These are phyloP conservation scores for Penicillium glabrum DNA, from an alignment of 2,329 filamentous ascomycete species.

Conservation along the genomic window DNA sequence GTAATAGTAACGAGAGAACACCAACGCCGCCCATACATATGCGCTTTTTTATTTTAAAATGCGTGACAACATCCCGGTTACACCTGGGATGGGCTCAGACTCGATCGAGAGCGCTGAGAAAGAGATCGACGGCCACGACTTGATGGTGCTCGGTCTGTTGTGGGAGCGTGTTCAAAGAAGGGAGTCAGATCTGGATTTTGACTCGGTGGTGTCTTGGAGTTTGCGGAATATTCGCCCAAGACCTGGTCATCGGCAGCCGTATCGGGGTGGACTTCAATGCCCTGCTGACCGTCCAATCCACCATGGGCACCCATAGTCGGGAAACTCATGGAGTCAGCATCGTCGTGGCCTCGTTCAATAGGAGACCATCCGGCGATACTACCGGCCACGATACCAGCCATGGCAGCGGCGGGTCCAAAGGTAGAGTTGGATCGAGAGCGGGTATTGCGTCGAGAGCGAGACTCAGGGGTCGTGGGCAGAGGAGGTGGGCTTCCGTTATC, in stretches of 20 bases:
- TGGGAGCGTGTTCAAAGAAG: slow-evolving; percentile 44
- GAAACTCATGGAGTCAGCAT: slow-evolving; percentile 41
- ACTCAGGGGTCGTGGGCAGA: slow-evolving; percentile 56
- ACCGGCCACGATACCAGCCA: slow-evolving; percentile 66
- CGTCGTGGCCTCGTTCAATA: slow-evolving; percentile 49
- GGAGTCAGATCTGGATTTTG: slow-evolving; percentile 48
- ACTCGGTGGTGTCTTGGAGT: slow-evolving; percentile 43
- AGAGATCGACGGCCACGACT: slow-evolving; percentile 37
- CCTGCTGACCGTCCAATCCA: slow-evolving; percentile 41
- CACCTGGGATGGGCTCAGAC: slow-evolving; percentile 30
- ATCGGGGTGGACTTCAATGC: slow-evolving; percentile 49
- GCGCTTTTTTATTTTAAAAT: slow-evolving; percentile 3
- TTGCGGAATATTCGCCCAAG: slow-evolving; percentile 36
- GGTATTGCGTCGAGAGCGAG: slow-evolving; percentile 47
- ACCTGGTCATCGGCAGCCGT: slow-evolving; percentile 48
- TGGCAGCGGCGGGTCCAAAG: slow-evolving; percentile 61
- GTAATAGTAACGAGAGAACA: slow-evolving; percentile 1
- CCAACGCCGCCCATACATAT: slow-evolving; percentile 8
- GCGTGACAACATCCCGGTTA: slow-evolving; percentile 1
- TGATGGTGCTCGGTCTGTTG: slow-evolving; percentile 30
- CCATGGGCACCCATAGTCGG: slow-evolving; percentile 37
- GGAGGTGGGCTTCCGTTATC: slow-evolving; percentile 42
- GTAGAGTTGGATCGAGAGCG: slow-evolving; percentile 60
- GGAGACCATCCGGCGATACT: slow-evolving; percentile 65
- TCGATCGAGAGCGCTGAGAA: slow-evolving; percentile 38